Percentiles rank a stretch among this genome's conserved stretches.
phyloP scores from a whole-genome alignment of 805 yeast genomes.

The Kodamaea kaohsiungensis region DNA sequence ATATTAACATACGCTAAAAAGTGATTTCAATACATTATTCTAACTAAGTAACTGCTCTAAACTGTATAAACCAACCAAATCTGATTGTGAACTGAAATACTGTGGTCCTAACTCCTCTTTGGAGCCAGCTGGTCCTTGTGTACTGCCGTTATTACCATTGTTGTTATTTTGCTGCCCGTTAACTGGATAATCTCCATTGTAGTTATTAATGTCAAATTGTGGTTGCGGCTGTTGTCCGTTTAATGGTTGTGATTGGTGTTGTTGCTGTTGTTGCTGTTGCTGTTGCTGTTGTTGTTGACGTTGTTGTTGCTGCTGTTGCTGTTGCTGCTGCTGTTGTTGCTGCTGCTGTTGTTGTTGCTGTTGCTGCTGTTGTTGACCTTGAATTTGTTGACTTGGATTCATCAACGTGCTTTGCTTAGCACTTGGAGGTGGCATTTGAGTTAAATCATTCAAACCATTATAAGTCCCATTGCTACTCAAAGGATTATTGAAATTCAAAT shows the following conservation, averaged over 20 bases:
- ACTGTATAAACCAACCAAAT: constrained; percentile 10
- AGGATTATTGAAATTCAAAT: neutral
- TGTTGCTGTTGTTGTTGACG: neutral
- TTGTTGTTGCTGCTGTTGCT: neutral
- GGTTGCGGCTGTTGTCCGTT: neutral
- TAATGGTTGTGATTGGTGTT: neutral
- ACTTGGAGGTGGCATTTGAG: neutral
- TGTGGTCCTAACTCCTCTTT: neutral
- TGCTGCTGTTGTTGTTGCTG: neutral
- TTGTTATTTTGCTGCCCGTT: neutral
- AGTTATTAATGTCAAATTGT: neutral
- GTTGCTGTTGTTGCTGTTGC: neutral
- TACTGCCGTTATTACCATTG: too few relatives aligned
- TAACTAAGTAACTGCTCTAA: constrained; percentile 9
- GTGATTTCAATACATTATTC: constrained; percentile 11
- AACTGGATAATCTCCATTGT: neutral
- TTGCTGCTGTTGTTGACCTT: neutral
- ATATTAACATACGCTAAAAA: constrained; percentile 38
- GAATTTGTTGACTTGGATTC: neutral
- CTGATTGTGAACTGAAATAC: constrained; percentile 6
- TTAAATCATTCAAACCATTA: neutral
- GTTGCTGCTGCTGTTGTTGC: neutral
- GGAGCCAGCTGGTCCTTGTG: neutral
- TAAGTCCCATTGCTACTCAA: too few relatives aligned
- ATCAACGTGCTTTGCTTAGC: neutral